Base-by-base conservation (phyloP, 169 alveolate genomes). In the Plasmodium fragile region DNA sequence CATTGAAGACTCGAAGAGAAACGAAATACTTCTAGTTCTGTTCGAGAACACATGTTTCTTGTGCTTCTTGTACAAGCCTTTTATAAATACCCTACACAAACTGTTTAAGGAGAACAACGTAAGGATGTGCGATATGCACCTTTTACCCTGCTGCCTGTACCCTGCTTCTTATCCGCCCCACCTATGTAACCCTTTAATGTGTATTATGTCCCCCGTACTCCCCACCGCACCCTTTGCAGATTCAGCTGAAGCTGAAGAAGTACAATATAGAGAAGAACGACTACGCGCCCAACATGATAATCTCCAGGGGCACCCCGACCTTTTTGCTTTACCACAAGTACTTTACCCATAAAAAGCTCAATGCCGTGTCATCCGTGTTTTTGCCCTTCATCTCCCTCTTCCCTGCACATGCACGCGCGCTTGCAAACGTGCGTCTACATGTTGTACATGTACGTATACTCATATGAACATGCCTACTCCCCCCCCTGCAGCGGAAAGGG, bases 301-400 rank as follows among this genome's bases (percentile, higher is more conserved):
- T 85, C 65, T 85, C 72, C 43, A 85, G 93, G 72, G 93, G 93
- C 32, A 85, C 93, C 25, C 93, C 93, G 3, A 85, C 93, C 45
- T 85, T 85, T 85, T 75, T 85, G 25, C 80, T 36, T 73, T 85
- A 85, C 79, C 83, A 73, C 85, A 75, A 85, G 93, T 85, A 85
- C 16, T 70, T 32, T 32, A 70, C 69, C 77, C 30, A 43, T 55
- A 55, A 82, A 16, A 7, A 16, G 25, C 7, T n/a, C 75, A 59
- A n/a, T 36, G 30, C 49, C 32, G n/a, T 59, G 22, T 39, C 22
- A 41, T 78, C 34, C 3, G 22, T 49, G 59, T 49, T 41, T 2
- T 3, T 22, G 0, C 82, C 11, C 25, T n/a, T n/a, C n/a, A n/a
- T n/a, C 82, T 4, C 30, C 34, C 49, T 81, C 69, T 3, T 8